phyloP scores from a whole-genome alignment of 2,329 filamentous ascomycete species.

The Diaporthe capsici region DNA sequence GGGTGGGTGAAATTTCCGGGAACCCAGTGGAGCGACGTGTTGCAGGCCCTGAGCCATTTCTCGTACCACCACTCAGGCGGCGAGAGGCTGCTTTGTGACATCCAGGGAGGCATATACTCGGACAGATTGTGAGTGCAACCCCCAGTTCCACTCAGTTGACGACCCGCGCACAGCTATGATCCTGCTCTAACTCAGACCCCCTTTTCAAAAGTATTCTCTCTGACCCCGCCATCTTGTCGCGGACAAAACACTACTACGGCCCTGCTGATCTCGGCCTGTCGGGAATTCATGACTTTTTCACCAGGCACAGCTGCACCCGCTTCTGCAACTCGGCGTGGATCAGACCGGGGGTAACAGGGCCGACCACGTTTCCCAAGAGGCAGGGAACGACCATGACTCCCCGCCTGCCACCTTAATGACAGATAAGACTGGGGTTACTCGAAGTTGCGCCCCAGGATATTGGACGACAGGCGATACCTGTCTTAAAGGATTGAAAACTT shows the following conservation, averaged over 20 bases:
- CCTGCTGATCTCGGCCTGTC: not conserved
- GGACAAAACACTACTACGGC: not conserved
- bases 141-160: too few species aligned
- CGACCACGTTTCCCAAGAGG: not conserved
- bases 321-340: not conserved
- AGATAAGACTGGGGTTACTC: too few species aligned
- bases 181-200: not conserved
- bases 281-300: not conserved
- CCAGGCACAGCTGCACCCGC: not conserved
- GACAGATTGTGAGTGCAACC: not conserved
- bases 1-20: too few species aligned
- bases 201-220: not conserved
- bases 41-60: not conserved
- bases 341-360: fast-evolving
- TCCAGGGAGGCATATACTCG: not conserved
- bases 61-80: not conserved
- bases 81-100: not conserved
- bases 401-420: too few species aligned
- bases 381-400: not conserved
- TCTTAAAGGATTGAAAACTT: too few species aligned
- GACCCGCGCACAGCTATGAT: not conserved
- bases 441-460: too few species aligned
- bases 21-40: not conserved
- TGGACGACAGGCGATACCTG: too few species aligned
- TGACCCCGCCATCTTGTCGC: not conserved